Base-by-base conservation (phyloP, 164 flowering plant genomes). In the Vitis labrusca region DNA sequence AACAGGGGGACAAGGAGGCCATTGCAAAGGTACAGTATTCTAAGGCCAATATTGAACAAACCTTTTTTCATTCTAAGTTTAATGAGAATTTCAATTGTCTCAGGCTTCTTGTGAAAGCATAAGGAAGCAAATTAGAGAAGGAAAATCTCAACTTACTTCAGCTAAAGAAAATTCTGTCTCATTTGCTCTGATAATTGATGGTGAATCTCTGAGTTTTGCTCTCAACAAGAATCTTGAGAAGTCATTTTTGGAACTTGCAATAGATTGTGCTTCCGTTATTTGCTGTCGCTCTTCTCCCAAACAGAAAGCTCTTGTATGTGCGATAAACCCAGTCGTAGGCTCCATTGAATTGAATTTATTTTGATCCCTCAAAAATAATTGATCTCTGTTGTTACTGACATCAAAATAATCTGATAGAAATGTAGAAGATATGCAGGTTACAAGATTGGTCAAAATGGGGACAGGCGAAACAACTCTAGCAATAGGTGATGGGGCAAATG, bases 231-330 rank as follows among this genome's bases (percentile, higher is more conserved):
- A 77, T 60, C 64, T 86, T 64, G 82, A 87, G 76, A 72, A 70
- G 37, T 70, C 74, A 23, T 92, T 94, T 76, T 77, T 90, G 72
- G 86, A 86, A 60, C 92, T 94, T 67, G 96, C 97, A 16, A 61
- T 79, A 50, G 56, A 59, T 64, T 94, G 98, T 69, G 81, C 81
- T 63, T 90, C 98, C 59, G 97, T 93, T 68, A 88, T 91, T 76
- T 93, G 98, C 77, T 93, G 97, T 67, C 96, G 97, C 44, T 88
- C 96, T 60, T 88, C 96, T 29, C 98, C 98, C 47, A 93, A 93
- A 73, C 98, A 93, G 76, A 93, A 93, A 71, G 98, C 98, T 50
- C 88, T 82, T 73, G 98, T 93, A 77, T 80, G 94, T 77, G 54
- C 37, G 47, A 17, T 68, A 53, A 50, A 48, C 59, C n/a, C 2